phyloP scores from a whole-genome alignment of 768 basidiomycete genomes.

The Tricholoma bakamatsutake region DNA sequence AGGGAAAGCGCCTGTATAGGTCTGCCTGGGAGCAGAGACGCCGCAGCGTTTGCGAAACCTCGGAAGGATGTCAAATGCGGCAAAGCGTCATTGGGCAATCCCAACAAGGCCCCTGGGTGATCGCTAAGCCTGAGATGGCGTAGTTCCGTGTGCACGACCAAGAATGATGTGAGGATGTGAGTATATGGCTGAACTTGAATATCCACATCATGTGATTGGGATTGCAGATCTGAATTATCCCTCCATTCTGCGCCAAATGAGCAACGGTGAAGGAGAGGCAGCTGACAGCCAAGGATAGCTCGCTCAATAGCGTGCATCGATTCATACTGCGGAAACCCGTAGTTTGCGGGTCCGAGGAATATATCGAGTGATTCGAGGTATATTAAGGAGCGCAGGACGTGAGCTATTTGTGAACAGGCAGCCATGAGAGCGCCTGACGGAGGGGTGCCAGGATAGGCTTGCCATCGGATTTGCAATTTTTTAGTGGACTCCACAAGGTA shows the following conservation, averaged over 20 bases:
- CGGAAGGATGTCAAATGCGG: conserved; percentile 50
- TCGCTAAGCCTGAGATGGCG: conserved; percentile 43
- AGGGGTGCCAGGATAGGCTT: conserved; percentile 29
- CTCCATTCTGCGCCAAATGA: conserved; percentile 42
- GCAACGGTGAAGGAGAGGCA: conserved; percentile 35
- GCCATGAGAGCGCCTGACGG: conserved; percentile 26
- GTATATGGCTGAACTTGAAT: conserved; percentile 30
- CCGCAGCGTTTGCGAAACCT: conserved; percentile 54
- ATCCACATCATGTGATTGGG: no score
- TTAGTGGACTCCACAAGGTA: conserved; percentile 42
- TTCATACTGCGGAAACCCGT: conserved; percentile 10
- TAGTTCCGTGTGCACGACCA: conserved; percentile 34
- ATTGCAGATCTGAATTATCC: conserved; percentile 22
- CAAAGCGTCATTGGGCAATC: conserved; percentile 37
- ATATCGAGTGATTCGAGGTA: conserved; percentile 53
- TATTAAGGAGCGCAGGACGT: conserved; percentile 28
- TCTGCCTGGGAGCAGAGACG: conserved; percentile 53
- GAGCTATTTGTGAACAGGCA: conserved; percentile 35
- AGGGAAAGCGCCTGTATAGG: conserved; percentile 53
- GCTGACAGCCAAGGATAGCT: conserved; percentile 29
- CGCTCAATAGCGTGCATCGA: conserved; percentile 42
- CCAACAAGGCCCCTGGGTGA: conserved; percentile 30
- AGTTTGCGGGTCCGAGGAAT: conserved; percentile 41
- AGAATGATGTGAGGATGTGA: conserved; percentile 34
- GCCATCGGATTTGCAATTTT: conserved; percentile 52